Evolutionary conservation across 2,329 filamentous ascomycete genomes (phyloP), one percentile per base, ranked within the genome.

Genomic region (Ophiosphaerella korrae): DNA sequence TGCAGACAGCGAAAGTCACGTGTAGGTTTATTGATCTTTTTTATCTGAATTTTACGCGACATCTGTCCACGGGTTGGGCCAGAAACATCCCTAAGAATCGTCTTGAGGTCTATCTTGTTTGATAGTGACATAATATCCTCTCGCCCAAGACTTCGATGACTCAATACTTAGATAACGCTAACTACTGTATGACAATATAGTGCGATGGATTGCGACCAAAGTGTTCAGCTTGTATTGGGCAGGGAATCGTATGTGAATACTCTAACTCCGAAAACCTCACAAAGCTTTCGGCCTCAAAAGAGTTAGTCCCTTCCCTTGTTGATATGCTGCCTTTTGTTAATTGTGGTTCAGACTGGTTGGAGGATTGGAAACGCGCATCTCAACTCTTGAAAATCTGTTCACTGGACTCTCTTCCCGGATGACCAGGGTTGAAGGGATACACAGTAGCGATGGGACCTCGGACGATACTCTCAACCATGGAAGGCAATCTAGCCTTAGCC

Each of bases 191-290:
- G 7, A 18, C 36, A 8, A 4, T 21, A 32, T 55, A 77, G 67
- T 80, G 78, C 46, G 75, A 80, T 63, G 77, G 77, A 9, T 56
- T 55, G 9, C 68, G 74, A 16, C 78, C 78, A 11, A 71, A 70
- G 37, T 80, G 77, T 52, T 73, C 72, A n/a, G 63, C 71, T 21
- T 80, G 77, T 48, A 57, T 52, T 13, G 71, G 75, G 31, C 64
- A 78, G 26, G 74, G 71, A 6, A 76, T 76, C 46, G 75, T 78
- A 8, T 80, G 78, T 56, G 59, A 71, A 29, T 80, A 80, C 60
- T 67, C 70, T 5, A 64, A 74, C 7, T 64, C 72, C 3, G 60
- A 62, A 7, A 70, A 71, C 13, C 62, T 67, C 2, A 64, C 70
- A 0, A 77, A 77, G 58, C 60, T 73, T 0, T 74, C 77, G 35